Conservation (phyloP, 371 early-diverging fungal genomes). For the Apophysomyces variabilis region DNA sequence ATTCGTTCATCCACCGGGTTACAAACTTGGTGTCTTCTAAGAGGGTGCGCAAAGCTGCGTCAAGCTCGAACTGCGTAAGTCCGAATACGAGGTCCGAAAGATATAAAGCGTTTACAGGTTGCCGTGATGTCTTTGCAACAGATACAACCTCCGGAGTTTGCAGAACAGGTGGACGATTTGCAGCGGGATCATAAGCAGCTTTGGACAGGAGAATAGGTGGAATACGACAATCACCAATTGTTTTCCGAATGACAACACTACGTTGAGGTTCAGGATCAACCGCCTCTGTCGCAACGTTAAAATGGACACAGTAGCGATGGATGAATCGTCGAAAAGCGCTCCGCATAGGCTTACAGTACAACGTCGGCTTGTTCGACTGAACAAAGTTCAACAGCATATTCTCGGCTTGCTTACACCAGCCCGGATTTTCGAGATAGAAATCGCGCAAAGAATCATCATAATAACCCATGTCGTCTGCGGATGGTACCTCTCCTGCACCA, state of each 20-base stretch:
- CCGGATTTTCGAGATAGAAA: constrained; percentile 58
- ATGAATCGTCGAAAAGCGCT: constrained; percentile 66
- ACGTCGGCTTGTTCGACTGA: constrained; percentile 41
- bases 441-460: constrained; percentile 63
- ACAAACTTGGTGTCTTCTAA: constrained; percentile 51
- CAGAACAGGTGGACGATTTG: constrained; percentile 43
- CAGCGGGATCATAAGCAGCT: constrained; percentile 42
- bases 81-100: constrained; percentile 62
- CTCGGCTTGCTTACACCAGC: constrained; percentile 71
- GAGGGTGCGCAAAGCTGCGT: constrained; percentile 40
- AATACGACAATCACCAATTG: constrained; percentile 34
- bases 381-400: constrained; percentile 62
- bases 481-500: neutral
- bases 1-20: constrained; percentile 56
- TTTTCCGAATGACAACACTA: constrained; percentile 68
- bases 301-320: constrained; percentile 71
- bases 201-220: constrained; percentile 46
- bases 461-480: constrained; percentile 57
- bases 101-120: constrained; percentile 62
- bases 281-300: constrained; percentile 66
- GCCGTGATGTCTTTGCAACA: constrained; percentile 24
- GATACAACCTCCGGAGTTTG: constrained; percentile 15
- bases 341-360: constrained; percentile 74
- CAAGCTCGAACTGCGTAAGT: constrained; percentile 53
- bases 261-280: constrained; percentile 78